Evolutionary conservation across 306 rosid genomes (phyloP), one percentile per base, ranked within the genome.

Genomic region (Gillenia trifoliata): DNA sequence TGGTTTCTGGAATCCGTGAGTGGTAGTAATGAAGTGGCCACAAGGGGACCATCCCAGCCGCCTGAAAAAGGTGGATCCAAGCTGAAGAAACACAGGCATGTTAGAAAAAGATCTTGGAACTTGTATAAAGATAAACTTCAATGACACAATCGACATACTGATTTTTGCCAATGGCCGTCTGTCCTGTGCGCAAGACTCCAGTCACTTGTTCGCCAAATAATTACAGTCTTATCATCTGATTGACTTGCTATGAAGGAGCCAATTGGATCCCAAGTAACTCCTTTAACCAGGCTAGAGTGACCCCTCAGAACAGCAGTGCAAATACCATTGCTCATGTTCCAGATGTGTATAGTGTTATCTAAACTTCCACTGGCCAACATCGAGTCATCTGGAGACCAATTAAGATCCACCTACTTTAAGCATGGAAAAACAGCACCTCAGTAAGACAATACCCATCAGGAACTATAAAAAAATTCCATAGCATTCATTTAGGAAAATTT

Each of bases 341-440:
- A 95, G 70, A 95, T 73, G 75, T 95, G 99, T 76, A 95, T 81
- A 12, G 98, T 92, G 77, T 95, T 95, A 83, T 95, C 99, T 74
- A 95, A 90, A 84, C 99, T 95, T 78, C 91, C 99, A 67, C 98
- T 95, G 34, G 98, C 99, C 94, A 95, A 86, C 22, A 81, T 80
- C 9, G 92, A 92, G 76, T 94, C 99, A 92, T 94, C 99, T 34
- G 99, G 97, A 75, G 97, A 92, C 99, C 99, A 94, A 86, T 90
- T 92, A 85, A 94, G 97, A 94, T 94, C 99, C 92, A 94, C 99
- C 99, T 94, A 92, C 97, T 90, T 94, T 82, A 92, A 71, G 95
- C 97, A 92, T 62, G 79, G 87, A 91, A 79, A 82, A 81, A 75
- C 28, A 72, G 76, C 83, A 82, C 84, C 86, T 80, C 78, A 84